A percentile compares a stretch with the other conserved stretches of the same genome.
Conservation (phyloP, 306 rosid genomes). For the Vicia villosa region DNA sequence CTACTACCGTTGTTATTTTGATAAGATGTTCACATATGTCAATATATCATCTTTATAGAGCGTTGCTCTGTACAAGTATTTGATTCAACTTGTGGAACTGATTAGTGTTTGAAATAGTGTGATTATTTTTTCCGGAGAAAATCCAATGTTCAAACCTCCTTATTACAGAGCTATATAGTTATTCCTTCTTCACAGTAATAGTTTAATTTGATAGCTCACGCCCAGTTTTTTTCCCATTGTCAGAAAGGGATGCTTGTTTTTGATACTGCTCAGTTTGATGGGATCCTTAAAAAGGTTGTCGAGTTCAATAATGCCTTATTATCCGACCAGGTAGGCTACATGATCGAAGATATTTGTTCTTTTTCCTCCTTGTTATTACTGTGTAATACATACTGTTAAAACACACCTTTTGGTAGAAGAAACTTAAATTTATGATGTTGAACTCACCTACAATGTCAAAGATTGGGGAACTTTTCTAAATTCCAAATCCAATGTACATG, state of each 20-base stretch:
- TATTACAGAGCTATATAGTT: slow-evolving; percentile 7
- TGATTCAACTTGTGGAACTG: slow-evolving; percentile 19
- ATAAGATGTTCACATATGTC: not conserved
- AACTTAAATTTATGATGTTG: slow-evolving; percentile 31
- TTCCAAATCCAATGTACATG: not conserved
- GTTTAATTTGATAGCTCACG: slow-evolving; percentile 31
- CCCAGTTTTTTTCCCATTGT: slow-evolving; percentile 35
- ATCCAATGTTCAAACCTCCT: slow-evolving; percentile 8
- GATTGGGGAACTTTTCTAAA: slow-evolving; percentile 1
- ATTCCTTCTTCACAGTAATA: slow-evolving; percentile 18
- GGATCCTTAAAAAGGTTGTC: slow-evolving; percentile 87
- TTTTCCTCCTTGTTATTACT: not conserved
- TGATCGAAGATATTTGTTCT: not conserved
- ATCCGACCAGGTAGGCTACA: slow-evolving; percentile 65
- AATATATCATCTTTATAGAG: slow-evolving; percentile 24
- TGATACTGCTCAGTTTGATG: slow-evolving; percentile 91
- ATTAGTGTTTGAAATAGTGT: slow-evolving; percentile 11
- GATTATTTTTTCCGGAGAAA: not conserved
- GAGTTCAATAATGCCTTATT: slow-evolving; percentile 75
- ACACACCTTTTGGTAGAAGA: not conserved
- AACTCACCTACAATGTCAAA: slow-evolving; percentile 27
- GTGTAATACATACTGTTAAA: slow-evolving; percentile 10
- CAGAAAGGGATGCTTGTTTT: slow-evolving; percentile 97
- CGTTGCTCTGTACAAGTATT: slow-evolving; percentile 20
- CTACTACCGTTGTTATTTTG: not conserved